A percentile compares a stretch with the other conserved stretches of the same genome.
phyloP scores from a whole-genome alignment of 202 grass and related monocot genomes.

The Saccharum hybrid region DNA sequence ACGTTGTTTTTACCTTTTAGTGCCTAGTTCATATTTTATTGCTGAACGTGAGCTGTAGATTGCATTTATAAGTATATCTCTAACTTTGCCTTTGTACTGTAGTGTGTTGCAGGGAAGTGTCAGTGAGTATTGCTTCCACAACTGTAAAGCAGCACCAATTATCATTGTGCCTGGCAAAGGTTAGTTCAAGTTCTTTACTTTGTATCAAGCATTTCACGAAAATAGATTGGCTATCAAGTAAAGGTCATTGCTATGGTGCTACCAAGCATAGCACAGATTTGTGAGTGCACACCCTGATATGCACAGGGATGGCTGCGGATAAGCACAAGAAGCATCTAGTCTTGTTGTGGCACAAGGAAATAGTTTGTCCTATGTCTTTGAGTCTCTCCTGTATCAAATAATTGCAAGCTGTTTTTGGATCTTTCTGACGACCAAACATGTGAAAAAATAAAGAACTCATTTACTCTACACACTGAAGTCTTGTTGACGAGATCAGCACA shows the following conservation, averaged over 20 bases:
- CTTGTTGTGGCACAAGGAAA: slow-evolving; percentile 16
- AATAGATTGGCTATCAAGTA: slow-evolving; percentile 26
- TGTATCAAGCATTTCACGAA: slow-evolving; percentile 22
- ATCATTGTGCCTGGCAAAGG: slow-evolving; percentile 93
- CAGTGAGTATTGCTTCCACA: slow-evolving; percentile 84
- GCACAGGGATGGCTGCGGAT: slow-evolving; percentile 20
- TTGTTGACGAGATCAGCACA: background rate
- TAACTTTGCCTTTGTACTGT: slow-evolving; percentile 51
- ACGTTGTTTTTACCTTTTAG: slow-evolving; percentile 36
- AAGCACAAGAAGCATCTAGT: slow-evolving; percentile 17
- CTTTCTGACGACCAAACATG: background rate
- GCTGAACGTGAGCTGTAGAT: slow-evolving; percentile 34
- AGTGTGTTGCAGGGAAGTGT: slow-evolving; percentile 90
- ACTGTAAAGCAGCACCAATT: slow-evolving; percentile 89
- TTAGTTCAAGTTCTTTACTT: slow-evolving; percentile 48
- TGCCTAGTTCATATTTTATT: slow-evolving; percentile 41
- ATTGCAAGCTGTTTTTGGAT: slow-evolving; percentile 10
- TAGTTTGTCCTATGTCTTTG: slow-evolving; percentile 2
- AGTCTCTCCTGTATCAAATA: slow-evolving; percentile 3
- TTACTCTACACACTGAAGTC: slow-evolving; percentile 19
- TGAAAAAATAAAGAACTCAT: slow-evolving; percentile 10
- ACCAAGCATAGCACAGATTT: slow-evolving; percentile 19
- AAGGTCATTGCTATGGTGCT: slow-evolving; percentile 1
- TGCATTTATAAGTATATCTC: slow-evolving; percentile 40
- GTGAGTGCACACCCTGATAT: slow-evolving; percentile 28